phyloP scores from a whole-genome alignment of 2,329 filamentous ascomycete species.

The Diaporthe aspalathi region DNA sequence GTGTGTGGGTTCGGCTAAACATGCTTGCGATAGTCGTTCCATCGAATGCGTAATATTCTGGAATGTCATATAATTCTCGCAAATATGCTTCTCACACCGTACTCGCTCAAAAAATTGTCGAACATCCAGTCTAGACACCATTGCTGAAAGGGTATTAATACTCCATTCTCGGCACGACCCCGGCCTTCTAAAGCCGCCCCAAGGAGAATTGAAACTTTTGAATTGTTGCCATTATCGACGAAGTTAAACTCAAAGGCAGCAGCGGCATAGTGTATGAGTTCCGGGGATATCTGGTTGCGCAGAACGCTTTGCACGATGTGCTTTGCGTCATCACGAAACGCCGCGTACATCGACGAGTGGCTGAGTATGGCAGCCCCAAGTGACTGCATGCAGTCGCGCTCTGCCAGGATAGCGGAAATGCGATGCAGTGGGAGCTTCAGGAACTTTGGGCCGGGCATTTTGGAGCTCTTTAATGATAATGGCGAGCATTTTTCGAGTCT shows the following conservation, averaged over 20 bases:
- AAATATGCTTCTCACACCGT: neutral
- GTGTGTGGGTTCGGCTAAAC: neutral
- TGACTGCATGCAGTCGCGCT: constrained; percentile 5
- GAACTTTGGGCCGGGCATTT: neutral
- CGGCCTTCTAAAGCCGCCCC: neutral
- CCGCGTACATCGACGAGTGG: neutral
- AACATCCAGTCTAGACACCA: neutral
- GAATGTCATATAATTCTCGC: no score
- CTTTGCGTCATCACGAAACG: constrained; percentile 10
- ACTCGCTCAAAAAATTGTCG: neutral
- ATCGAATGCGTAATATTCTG: neutral
- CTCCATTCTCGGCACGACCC: neutral
- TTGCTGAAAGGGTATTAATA: neutral
- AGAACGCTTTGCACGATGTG: neutral
- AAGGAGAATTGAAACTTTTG: neutral
- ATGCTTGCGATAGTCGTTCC: neutral
- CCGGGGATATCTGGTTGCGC: neutral
- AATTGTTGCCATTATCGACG: neutral
- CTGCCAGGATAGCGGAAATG: neutral
- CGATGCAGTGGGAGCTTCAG: constrained; percentile 20
- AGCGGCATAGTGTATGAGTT: constrained; percentile 5
- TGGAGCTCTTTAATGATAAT: neutral
- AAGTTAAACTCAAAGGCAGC: neutral
- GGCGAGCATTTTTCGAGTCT: no score
- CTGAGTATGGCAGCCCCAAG: constrained; percentile 14